Evolutionary conservation across 2,329 filamentous ascomycete species (phyloP), one percentile per base, ranked within the genome.

Genomic region (Xylariaceae sp.): DNA sequence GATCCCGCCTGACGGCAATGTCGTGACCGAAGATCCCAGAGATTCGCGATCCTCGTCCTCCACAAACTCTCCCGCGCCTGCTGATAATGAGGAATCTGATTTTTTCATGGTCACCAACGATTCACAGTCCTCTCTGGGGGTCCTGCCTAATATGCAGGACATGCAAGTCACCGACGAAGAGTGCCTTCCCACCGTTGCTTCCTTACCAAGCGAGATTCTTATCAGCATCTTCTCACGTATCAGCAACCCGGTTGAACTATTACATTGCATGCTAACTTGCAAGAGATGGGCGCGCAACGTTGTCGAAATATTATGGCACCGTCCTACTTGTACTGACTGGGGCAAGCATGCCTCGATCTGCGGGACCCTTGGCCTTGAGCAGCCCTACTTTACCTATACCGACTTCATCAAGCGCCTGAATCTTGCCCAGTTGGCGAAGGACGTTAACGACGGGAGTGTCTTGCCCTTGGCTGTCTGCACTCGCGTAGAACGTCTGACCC

Each of bases 361-460:
- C 59, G 74, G 77, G 43, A 90, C 91, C 1, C 79, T 96, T 28
- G 76, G 79, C 34, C 74, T 82, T 19, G 69, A 78, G 26, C 69
- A 82, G n/a, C 85, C 87, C 52, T 91, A 87, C 65, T 98, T 96
- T 63, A 78, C 82, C 52, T 98, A 98, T 64, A 79, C 83, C 51
- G 85, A 91, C 50, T 86, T 97, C 54, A 87, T 98, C 66, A 91
- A 90, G 69, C 81, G 93, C 38, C 74, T 98, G 19, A 98, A 98
- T 58, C 71, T 98, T 37, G 90, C 91, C 2, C 80, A 83, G 12
- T 72, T 98, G 43, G 81, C 83, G 26, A 75, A 79, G 18, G 76
- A 68, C 34, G 73, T 97, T 65, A 96, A 83, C 69, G 91, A 98
- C 62, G 91, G 93, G 38, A 96, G 89, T 39, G 80, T 98, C 41